Percentiles rank a stretch among this genome's conserved stretches.
Evolutionary conservation across 2,329 filamentous ascomycete species (phyloP).

Genomic region (Rhynchosporium graminicola): DNA sequence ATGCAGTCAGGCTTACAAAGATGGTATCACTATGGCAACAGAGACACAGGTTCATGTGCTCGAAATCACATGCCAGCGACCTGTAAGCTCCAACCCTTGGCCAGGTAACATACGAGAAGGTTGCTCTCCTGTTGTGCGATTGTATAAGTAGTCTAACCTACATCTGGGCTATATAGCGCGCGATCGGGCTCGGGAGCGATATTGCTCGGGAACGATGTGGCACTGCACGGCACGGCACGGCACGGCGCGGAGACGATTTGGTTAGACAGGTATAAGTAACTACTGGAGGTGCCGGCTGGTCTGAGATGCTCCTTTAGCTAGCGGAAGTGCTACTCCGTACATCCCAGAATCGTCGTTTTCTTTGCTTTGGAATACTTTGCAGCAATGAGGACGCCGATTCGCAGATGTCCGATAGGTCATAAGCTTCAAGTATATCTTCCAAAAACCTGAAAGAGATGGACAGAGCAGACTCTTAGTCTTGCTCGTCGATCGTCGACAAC

Average conservation of each 20-base stretch:
- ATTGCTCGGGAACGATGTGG: neutral
- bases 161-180: slow-evolving; percentile 1
- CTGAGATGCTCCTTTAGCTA: neutral
- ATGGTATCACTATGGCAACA: neutral
- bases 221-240: slow-evolving; percentile 1
- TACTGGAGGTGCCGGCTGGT: neutral
- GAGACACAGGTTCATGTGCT: too few species aligned
- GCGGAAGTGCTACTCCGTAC: too few species aligned
- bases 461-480: neutral
- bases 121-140: neutral
- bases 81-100: slow-evolving; percentile 17
- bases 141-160: neutral
- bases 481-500: neutral
- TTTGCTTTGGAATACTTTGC: too few species aligned
- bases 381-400: too few species aligned
- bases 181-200: slow-evolving; percentile 7
- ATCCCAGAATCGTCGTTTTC: neutral
- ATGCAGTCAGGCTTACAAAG: neutral
- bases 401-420: too few species aligned
- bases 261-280: neutral
- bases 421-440: neutral
- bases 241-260: slow-evolving; percentile 16
- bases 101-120: slow-evolving; percentile 9
- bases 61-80: neutral
- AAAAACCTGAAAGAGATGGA: neutral